Evolutionary conservation across 305 asterid genomes (phyloP), one percentile per base, ranked within the genome.

Genomic region (Fraxinus sp.): DNA sequence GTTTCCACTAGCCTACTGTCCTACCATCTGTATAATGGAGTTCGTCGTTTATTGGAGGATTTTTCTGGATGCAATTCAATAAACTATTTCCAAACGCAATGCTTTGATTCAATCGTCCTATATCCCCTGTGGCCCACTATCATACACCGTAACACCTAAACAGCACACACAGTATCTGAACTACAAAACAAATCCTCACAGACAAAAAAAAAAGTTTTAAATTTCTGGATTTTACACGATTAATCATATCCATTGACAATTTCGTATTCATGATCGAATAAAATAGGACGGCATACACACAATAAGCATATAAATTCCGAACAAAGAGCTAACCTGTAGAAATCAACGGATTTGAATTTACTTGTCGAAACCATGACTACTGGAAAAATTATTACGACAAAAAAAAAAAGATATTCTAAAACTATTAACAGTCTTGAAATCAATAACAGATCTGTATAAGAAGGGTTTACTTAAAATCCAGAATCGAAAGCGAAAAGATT

Each of bases 281-380:
- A 79, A 32, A 79, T 20, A 33, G 6, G 74, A 16, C 62, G 62
- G 62, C 62, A 52, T 16, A 52, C 78, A 37, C 71, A 55, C 14
- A 13, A 30, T 16, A 75, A 28, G 43, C 13, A 39, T 41, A 77
- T 74, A 77, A 71, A 62, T 7, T 22, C 0, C 22, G 43, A 84
- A 24, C 2, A 16, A 70, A 79, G 46, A 84, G 78, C 24, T 80
- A 28, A 93, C 99, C 99, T 89, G 96, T 94, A 96, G 83, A 96
- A 96, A 86, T 96, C 98, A 49, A 96, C 94, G 79, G 99, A 94
- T 90, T 96, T 94, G 92, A 93, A 87, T 82, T 94, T 96, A 77
- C 85, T 81, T 13, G 97, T 72, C 14, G 99, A 96, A 86, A 96
- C 89, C 98, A 94, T 95, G 89, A 82, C 82, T 83, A 75, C 57